Evolutionary conservation across 2,329 filamentous ascomycete species (phyloP).

Genomic region (Phoma sp.): DNA sequence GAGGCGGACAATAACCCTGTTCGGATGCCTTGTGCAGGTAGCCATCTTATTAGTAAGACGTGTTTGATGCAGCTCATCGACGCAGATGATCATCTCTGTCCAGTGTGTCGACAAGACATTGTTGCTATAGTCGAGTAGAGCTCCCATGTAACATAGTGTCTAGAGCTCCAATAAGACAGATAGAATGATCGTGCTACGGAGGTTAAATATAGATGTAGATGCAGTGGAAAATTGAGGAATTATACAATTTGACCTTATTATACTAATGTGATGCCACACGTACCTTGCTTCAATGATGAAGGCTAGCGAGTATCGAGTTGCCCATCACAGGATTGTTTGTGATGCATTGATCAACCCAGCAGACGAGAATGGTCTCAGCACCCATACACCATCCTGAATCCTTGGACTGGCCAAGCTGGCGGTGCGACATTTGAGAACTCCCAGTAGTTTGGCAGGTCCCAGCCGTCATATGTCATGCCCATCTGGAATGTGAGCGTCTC

Average conservation of each 20-base stretch:
- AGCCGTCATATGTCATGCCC: conserved; percentile 34
- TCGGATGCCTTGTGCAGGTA: conserved; percentile 11
- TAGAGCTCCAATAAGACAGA: too few relatives aligned
- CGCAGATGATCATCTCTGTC: conserved; percentile 6
- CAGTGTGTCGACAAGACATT: conserved; percentile 14
- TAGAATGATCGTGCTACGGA: too few relatives aligned
- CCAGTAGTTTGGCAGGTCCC: conserved; percentile 36
- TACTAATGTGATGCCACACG: too few relatives aligned
- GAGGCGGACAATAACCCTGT: conserved; percentile 15
- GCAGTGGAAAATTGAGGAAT: too few relatives aligned
- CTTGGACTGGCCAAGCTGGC: conserved; percentile 35
- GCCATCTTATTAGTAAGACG: conserved; percentile 18
- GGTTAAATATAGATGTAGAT: too few relatives aligned
- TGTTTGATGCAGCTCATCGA: conserved; percentile 18
- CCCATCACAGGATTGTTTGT: too few relatives aligned
- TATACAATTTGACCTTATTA: too few relatives aligned
- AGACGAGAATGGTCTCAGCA: too few relatives aligned
- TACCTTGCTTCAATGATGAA: too few relatives aligned
- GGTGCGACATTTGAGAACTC: conserved; percentile 33
- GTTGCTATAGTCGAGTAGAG: background rate
- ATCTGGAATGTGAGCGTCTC: conserved; percentile 42
- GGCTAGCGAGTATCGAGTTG: too few relatives aligned
- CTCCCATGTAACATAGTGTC: too few relatives aligned
- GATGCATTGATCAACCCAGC: too few relatives aligned
- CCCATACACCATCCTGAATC: conserved; percentile 36